Conservation (phyloP, 108 stramenopile genomes). For the Skeletonema grethae region DNA sequence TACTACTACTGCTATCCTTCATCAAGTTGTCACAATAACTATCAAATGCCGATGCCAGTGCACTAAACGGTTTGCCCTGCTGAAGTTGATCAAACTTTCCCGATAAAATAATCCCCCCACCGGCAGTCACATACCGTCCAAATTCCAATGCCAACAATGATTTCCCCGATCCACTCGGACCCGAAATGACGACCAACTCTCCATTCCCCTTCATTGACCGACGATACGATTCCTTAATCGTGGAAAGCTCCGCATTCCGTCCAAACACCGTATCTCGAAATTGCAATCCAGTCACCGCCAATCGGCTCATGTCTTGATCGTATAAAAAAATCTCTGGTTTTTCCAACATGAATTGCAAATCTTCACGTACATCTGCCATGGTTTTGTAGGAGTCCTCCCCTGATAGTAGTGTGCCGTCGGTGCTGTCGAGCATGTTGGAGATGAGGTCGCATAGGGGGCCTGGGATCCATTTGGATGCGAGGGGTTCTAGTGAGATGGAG, state of each 20-base stretch:
- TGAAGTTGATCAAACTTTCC: constrained; percentile 41
- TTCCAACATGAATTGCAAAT: constrained; percentile 16
- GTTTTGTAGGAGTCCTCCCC: neutral
- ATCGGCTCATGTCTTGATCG: constrained; percentile 1
- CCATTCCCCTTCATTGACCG: neutral
- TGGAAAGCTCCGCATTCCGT: neutral
- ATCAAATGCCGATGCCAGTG: neutral
- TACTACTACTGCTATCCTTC: neutral
- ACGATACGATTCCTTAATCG: constrained; percentile 4
- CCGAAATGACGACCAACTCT: constrained; percentile 15
- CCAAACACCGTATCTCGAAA: constrained; percentile 7
- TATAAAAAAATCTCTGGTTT: constrained; percentile 13
- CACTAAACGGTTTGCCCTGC: constrained; percentile 28
- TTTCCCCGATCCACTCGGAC: constrained; percentile 14
- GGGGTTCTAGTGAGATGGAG: neutral
- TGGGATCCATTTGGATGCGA: constrained; percentile 11
- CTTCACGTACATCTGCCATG: constrained; percentile 6
- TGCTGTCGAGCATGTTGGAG: constrained; percentile 7
- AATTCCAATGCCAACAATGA: constrained; percentile 2
- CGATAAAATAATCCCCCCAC: constrained; percentile 9
- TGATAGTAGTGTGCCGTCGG: constrained; percentile 7
- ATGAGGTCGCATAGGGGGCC: constrained; percentile 14
- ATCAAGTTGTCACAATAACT: constrained; percentile 6
- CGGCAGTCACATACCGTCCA: neutral
- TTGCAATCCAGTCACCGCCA: constrained; percentile 7